Evolutionary conservation across 768 basidiomycete species (phyloP), one percentile per base, ranked within the genome.

Genomic region (Lentinula raphanica): DNA sequence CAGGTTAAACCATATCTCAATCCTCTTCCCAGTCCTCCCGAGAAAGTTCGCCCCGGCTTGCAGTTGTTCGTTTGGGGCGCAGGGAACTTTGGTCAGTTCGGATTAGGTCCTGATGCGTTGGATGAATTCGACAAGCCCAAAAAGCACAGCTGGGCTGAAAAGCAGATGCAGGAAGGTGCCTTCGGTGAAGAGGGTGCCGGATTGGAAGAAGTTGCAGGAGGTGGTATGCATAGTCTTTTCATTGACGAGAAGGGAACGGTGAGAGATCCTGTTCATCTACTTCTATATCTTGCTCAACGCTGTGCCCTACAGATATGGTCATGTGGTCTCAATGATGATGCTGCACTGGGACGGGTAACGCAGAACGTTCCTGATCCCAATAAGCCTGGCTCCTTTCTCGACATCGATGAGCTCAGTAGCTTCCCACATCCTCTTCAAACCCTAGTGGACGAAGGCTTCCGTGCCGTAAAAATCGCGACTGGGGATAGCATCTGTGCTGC

Each of bases 71-170:
- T 83, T 7, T 98, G 91, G 83, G 96, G 96, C 6, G 86, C 88
- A 11, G 94, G 94, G 27, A 94, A 96, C 71, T 93, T 94, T 74
- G 95, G 94, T 29, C 95, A 98, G 71, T 89, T 97, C 66, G 97
- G 95, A 31, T 83, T 96, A 76, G 96, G 96, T 36, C 84, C 85
- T 3, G 83, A 86, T 62, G 67, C 74, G 49, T 74, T 93, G 31
- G 84, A 77, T 58, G 92, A 96, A 70, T 79, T 88, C 57, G 72
- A 79, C 54, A 87, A 86, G 62, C 94, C 94, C 8, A 87, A 81
- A 65, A 81, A 86, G 58, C 94, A 92, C 68, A 60, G 71, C 0
- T 92, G 88, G 87, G 79, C 91, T 23, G 87, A 93, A 64, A 75
- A 85, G 65, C 82, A 87, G 70, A 90, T 93, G 13, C 74, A 81